Conservation (phyloP, 192 early-diverging fungal genomes). For the Entophlyctis luteolus region DNA sequence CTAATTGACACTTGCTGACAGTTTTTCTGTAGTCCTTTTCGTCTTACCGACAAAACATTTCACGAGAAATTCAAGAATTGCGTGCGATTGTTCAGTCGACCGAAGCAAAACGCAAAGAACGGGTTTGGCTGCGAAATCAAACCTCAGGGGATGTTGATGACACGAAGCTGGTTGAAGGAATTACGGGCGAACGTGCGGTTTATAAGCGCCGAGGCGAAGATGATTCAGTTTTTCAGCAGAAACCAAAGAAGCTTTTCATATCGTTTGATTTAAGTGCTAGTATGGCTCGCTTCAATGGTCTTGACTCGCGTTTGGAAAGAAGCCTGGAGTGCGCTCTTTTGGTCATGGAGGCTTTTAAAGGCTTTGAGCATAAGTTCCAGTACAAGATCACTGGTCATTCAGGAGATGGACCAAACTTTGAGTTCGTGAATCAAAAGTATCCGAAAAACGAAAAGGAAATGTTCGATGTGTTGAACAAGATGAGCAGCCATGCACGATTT, state of each 20-base stretch:
- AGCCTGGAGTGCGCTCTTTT: constrained; percentile 39
- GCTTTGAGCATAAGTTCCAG: constrained; percentile 73
- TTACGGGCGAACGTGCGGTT: constrained; percentile 72
- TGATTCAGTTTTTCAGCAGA: constrained; percentile 63
- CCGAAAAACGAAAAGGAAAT: constrained; percentile 75
- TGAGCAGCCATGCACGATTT: constrained; percentile 75
- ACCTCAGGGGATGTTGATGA: constrained; percentile 78
- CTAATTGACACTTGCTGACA: background rate
- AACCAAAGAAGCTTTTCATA: constrained; percentile 73
- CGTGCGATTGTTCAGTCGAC: constrained; percentile 72
- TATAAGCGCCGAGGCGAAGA: constrained; percentile 78
- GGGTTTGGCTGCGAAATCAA: constrained; percentile 78
- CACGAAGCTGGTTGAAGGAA: constrained; percentile 67
- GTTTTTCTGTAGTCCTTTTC: constrained; percentile 19
- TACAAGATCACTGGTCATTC: constrained; percentile 76
- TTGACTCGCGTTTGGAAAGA: constrained; percentile 41
- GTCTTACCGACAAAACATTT: constrained; percentile 47
- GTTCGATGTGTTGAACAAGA: constrained; percentile 56
- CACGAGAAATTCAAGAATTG: constrained; percentile 67
- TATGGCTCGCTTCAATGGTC: constrained; percentile 41
- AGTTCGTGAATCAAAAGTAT: constrained; percentile 67
- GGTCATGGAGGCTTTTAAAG: constrained; percentile 70
- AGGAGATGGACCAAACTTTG: constrained; percentile 67
- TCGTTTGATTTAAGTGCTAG: constrained; percentile 74
- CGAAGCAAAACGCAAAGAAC: constrained; percentile 76